phyloP scores from a whole-genome alignment of 768 basidiomycete species.

The Hypholoma sublateritium region DNA sequence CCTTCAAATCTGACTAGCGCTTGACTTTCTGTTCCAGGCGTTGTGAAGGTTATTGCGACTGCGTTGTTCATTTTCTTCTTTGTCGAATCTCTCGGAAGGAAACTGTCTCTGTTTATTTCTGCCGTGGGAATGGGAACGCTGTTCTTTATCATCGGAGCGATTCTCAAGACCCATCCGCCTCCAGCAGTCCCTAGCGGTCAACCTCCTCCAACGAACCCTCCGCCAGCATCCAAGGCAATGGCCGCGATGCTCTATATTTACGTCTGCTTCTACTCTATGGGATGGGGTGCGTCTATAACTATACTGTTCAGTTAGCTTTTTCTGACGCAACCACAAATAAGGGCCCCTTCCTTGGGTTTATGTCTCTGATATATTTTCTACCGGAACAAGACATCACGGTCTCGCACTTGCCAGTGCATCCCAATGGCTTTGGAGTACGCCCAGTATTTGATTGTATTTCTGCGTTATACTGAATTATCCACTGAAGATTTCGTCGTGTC shows the following conservation, averaged over 20 bases:
- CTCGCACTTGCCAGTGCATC: conserved; percentile 71
- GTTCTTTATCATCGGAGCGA: conserved; percentile 84
- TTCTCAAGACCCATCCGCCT: conserved; percentile 77
- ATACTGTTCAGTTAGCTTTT: neutral
- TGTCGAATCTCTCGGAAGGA: conserved; percentile 70
- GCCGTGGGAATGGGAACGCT: conserved; percentile 76
- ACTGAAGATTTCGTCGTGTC: conserved; percentile 43
- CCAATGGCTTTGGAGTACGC: conserved; percentile 82
- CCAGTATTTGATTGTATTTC: neutral
- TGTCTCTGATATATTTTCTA: conserved; percentile 85
- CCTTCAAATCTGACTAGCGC: neutral
- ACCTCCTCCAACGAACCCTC: conserved; percentile 30
- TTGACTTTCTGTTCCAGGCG: neutral
- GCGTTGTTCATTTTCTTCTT: conserved; percentile 64
- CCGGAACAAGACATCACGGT: conserved; percentile 80
- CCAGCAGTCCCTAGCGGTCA: conserved; percentile 27
- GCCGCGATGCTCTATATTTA: conserved; percentile 86
- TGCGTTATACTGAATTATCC: neutral
- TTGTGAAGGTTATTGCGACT: conserved; percentile 67
- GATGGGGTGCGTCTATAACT: conserved; percentile 55
- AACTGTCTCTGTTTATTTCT: conserved; percentile 68
- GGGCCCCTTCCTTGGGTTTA: conserved; percentile 56
- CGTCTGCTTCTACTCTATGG: conserved; percentile 86
- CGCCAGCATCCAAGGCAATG: conserved; percentile 74
- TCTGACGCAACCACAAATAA: conserved; percentile 25